Conservation (phyloP, 129 eudicot species). For the Silybum marianum region DNA sequence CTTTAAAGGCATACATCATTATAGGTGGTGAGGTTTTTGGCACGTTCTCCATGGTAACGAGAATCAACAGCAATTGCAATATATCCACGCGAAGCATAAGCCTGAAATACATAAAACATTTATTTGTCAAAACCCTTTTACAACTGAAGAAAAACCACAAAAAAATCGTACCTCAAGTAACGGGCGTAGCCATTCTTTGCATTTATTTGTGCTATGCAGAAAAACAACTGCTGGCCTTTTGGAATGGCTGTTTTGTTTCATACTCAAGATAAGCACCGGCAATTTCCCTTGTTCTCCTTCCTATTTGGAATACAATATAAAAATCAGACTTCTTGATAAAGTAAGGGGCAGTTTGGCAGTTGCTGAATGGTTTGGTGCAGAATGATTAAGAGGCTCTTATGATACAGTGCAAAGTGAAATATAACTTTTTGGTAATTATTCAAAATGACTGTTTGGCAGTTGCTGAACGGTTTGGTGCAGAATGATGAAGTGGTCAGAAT, state of each 20-base stretch:
- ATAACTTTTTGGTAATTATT: no score
- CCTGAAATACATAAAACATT: slow-evolving; percentile 5
- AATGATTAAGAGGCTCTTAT: no score
- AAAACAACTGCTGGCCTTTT: slow-evolving; percentile 84
- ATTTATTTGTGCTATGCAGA: slow-evolving; percentile 84
- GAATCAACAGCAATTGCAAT: slow-evolving; percentile 88
- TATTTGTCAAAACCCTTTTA: not conserved
- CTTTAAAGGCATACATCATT: slow-evolving; percentile 55
- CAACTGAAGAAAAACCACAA: not conserved
- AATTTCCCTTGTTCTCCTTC: slow-evolving; percentile 88
- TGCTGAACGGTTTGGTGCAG: no score
- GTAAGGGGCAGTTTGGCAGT: no score
- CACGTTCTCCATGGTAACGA: slow-evolving; percentile 99
- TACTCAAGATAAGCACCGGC: slow-evolving; percentile 79
- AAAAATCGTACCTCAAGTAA: slow-evolving; percentile 67
- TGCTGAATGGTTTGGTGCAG: no score
- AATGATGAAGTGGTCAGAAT: no score
- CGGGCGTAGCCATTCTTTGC: slow-evolving; percentile 94
- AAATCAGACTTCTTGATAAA: not conserved
- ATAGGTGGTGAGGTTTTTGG: slow-evolving; percentile 72
- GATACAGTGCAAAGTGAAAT: no score
- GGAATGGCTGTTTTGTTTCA: slow-evolving; percentile 48
- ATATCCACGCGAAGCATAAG: slow-evolving; percentile 94
- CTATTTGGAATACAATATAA: slow-evolving; percentile 34
- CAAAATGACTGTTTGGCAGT: no score